Conservation (phyloP, 148 eudicot species). For the Camellia granthamiana region DNA sequence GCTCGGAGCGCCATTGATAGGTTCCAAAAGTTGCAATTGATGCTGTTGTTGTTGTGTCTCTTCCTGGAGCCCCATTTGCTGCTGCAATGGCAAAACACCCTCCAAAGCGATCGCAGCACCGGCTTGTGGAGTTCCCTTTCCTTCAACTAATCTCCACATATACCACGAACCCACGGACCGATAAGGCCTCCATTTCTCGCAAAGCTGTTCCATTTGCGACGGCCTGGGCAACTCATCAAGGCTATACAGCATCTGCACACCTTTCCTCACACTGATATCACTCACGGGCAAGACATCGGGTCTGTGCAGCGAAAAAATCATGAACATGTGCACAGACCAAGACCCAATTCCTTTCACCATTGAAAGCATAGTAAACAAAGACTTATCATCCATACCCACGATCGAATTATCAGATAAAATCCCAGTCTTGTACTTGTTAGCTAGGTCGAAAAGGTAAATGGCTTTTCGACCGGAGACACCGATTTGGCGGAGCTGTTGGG, state of each 20-base stretch:
- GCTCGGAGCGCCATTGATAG: slow-evolving; percentile 33
- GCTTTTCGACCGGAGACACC: slow-evolving; percentile 48
- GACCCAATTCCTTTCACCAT: slow-evolving; percentile 3
- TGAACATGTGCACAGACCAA: slow-evolving; percentile 50
- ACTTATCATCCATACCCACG: slow-evolving; percentile 52
- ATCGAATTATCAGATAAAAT: slow-evolving; percentile 40
- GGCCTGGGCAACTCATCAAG: slow-evolving; percentile 53
- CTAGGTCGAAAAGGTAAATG: slow-evolving; percentile 41
- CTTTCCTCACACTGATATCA: slow-evolving; percentile 50
- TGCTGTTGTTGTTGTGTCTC: slow-evolving; percentile 34
- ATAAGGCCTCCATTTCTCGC: slow-evolving; percentile 7
- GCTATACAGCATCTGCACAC: slow-evolving; percentile 42
- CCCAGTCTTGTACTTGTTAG: slow-evolving; percentile 43
- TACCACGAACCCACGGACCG: not conserved
- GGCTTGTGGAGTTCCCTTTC: slow-evolving; percentile 22
- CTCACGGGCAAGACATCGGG: slow-evolving; percentile 56
- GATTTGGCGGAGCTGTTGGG: slow-evolving; percentile 34
- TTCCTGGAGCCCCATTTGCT: slow-evolving; percentile 29
- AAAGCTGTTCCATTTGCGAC: slow-evolving; percentile 41
- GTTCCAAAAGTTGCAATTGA: slow-evolving; percentile 44
- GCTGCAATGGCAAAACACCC: slow-evolving; percentile 29
- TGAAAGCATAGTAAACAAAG: slow-evolving; percentile 5
- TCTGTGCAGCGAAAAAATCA: slow-evolving; percentile 49
- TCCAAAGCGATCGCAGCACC: slow-evolving; percentile 17
- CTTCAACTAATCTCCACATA: slow-evolving; percentile 31